Conservation (phyloP, 2,329 filamentous ascomycete species). For the Nannizziopsis barbatae region DNA sequence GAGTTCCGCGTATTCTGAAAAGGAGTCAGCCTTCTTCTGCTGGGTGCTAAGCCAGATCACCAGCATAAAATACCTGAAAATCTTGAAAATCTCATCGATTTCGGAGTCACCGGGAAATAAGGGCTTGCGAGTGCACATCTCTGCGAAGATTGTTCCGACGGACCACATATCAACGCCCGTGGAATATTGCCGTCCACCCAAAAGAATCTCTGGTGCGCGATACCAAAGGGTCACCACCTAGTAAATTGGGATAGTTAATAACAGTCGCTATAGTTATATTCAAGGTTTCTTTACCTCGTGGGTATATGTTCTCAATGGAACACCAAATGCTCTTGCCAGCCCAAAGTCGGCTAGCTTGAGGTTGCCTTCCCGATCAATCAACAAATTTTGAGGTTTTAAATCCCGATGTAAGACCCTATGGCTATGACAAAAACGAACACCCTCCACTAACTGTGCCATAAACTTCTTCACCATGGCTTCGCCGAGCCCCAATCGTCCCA, state of each 20-base stretch:
- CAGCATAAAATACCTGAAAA: slow-evolving; percentile 57
- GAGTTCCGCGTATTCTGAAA: slow-evolving; percentile 63
- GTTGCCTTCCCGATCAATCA: slow-evolving; percentile 82
- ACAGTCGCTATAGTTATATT: no score
- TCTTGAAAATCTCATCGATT: slow-evolving; percentile 92
- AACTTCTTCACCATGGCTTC: slow-evolving; percentile 82
- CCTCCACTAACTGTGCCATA: slow-evolving; percentile 77
- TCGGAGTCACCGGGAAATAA: slow-evolving; percentile 87
- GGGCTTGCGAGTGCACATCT: slow-evolving; percentile 91
- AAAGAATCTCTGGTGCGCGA: slow-evolving; percentile 76
- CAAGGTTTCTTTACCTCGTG: slow-evolving; percentile 52
- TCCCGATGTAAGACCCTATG: slow-evolving; percentile 86
- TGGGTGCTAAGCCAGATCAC: neutral
- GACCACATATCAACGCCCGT: slow-evolving; percentile 97
- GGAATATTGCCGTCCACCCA: slow-evolving; percentile 83
- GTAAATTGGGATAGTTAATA: neutral
- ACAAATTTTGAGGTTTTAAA: slow-evolving; percentile 97
- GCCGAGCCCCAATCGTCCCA: slow-evolving; percentile 60
- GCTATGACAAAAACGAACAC: slow-evolving; percentile 77
- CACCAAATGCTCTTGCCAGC: slow-evolving; percentile 82
- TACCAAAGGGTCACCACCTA: slow-evolving; percentile 89
- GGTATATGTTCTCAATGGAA: slow-evolving; percentile 81
- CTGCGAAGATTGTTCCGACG: slow-evolving; percentile 84
- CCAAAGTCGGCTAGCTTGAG: slow-evolving; percentile 99
- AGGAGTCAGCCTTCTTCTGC: slow-evolving; percentile 8